phyloP scores from a whole-genome alignment of 2,329 filamentous ascomycete species.

The Paraconiothyrium brasiliense region DNA sequence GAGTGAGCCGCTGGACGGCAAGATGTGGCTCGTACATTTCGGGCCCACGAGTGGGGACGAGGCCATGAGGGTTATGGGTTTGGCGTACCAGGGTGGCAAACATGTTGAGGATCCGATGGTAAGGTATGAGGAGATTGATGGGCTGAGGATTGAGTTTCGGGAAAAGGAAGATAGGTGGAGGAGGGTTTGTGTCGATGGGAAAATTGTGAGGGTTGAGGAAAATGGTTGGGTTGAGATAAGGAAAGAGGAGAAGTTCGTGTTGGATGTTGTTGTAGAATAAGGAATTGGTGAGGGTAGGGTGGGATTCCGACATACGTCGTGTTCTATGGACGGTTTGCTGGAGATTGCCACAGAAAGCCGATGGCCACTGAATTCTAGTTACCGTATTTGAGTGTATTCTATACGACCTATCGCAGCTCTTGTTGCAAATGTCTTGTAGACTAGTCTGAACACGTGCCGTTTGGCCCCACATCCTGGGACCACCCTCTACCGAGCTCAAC shows the following conservation, averaged over 20 bases:
- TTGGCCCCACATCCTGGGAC: background rate
- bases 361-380: background rate
- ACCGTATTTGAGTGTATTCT: background rate
- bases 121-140: slow-evolving; percentile 75
- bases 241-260: slow-evolving; percentile 54
- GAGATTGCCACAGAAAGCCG: too few relatives aligned
- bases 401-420: background rate
- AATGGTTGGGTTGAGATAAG: slow-evolving; percentile 76
- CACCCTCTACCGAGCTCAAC: slow-evolving; percentile 8
- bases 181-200: slow-evolving; percentile 90
- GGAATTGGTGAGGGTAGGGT: too few relatives aligned
- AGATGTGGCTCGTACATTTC: slow-evolving; percentile 78
- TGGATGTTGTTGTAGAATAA: slow-evolving; percentile 45
- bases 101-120: slow-evolving; percentile 67
- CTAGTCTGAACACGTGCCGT: background rate
- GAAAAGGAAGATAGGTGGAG: slow-evolving; percentile 80
- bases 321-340: too few relatives aligned
- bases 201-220: slow-evolving; percentile 77
- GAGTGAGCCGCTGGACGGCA: slow-evolving; percentile 74
- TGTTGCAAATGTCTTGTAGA: background rate
- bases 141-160: slow-evolving; percentile 70
- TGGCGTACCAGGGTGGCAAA: slow-evolving; percentile 66
- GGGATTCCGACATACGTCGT: too few relatives aligned
- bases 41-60: slow-evolving; percentile 70
- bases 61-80: slow-evolving; percentile 79